phyloP scores from a whole-genome alignment of 192 early-diverging fungal species.

The Coemansia erecta region DNA sequence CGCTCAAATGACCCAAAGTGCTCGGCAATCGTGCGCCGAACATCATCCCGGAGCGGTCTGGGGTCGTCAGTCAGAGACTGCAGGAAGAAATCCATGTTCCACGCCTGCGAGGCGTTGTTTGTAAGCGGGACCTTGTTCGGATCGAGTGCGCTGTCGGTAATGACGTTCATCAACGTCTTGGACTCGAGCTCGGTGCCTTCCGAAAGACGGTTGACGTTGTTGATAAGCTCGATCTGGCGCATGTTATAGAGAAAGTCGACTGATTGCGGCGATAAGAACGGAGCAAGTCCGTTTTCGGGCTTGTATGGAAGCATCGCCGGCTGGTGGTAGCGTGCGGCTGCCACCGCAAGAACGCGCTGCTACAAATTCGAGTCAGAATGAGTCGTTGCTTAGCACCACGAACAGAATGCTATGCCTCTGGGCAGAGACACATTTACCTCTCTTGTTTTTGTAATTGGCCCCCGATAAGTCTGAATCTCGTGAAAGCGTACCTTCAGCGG shows the following conservation, averaged over 20 bases:
- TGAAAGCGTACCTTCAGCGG: conserved; percentile 30
- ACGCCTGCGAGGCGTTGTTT: conserved; percentile 56
- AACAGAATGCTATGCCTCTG: not conserved
- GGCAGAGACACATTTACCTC: too few species aligned
- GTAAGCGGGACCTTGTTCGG: conserved; percentile 30
- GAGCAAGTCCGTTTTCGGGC: conserved; percentile 29
- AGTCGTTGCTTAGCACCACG: not conserved
- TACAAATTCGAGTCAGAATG: conserved; percentile 10
- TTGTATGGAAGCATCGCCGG: conserved; percentile 33
- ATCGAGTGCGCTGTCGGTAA: conserved; percentile 30
- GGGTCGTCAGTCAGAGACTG: conserved; percentile 33
- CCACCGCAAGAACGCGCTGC: conserved; percentile 13
- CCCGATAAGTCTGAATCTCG: too few species aligned
- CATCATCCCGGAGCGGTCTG: conserved; percentile 16
- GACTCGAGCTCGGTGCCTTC: conserved; percentile 43
- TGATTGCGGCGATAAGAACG: conserved; percentile 38
- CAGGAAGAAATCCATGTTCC: conserved; percentile 56
- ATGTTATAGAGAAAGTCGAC: conserved; percentile 49
- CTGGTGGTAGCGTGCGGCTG: conserved; percentile 29
- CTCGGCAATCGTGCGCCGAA: conserved; percentile 27
- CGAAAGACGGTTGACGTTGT: conserved; percentile 48
- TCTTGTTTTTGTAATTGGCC: too few species aligned
- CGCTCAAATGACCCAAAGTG: conserved; percentile 42
- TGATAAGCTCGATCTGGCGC: conserved; percentile 46
- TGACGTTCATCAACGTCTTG: conserved; percentile 29